Percentiles rank a stretch among this genome's conserved stretches.
Evolutionary conservation across 352 stramenopile species (phyloP).

Genomic region (Achlya hypogyna): DNA sequence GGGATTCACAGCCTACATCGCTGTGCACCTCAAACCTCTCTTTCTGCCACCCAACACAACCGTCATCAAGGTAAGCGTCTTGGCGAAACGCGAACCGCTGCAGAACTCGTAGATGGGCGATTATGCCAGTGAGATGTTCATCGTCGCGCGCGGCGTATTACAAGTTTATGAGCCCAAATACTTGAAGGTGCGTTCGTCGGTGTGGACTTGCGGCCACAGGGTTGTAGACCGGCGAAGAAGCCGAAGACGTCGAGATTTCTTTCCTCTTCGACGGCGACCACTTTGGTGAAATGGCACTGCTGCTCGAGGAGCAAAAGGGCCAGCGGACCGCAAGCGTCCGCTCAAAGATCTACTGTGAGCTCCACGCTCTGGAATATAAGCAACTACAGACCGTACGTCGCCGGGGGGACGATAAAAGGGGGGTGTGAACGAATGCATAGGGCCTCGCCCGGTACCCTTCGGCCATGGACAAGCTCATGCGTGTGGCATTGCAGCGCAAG

Average conservation of each 20-base stretch:
- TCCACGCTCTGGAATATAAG: not conserved
- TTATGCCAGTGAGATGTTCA: constrained; percentile 4
- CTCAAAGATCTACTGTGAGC: not conserved
- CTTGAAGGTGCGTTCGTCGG: not conserved
- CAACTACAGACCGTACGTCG: not conserved
- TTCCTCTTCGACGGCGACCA: not conserved
- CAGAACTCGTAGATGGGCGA: not conserved
- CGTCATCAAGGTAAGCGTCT: not conserved
- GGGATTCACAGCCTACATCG: not conserved
- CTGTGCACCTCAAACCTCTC: not conserved
- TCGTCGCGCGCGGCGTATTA: not conserved
- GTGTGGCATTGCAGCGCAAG: not conserved
- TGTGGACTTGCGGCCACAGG: not conserved
- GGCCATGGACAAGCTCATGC: constrained; percentile 3
- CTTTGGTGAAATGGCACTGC: constrained; percentile 1
- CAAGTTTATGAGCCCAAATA: not conserved
- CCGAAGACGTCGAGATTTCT: not conserved
- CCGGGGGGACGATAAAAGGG: not conserved
- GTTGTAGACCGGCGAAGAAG: not conserved
- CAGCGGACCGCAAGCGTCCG: not conserved
- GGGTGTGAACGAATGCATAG: not conserved
- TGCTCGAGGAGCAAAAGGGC: not conserved
- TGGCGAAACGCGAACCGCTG: not conserved
- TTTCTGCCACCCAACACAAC: not conserved
- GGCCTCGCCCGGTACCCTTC: not conserved